Evolutionary conservation across 306 rosid genomes (phyloP).

Genomic region (Cucurbita argyrosperma): DNA sequence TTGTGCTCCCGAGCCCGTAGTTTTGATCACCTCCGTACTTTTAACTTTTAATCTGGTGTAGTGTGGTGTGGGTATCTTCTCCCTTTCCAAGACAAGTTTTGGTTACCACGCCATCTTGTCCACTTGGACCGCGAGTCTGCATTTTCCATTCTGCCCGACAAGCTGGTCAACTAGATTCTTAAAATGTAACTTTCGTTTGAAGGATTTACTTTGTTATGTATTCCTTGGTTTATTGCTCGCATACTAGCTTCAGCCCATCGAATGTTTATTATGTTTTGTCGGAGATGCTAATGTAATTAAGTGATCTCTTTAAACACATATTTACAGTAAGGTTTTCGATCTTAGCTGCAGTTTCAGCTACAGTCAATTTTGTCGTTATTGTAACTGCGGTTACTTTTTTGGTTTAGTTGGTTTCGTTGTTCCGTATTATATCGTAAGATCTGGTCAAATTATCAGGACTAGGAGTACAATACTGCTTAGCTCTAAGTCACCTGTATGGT

Average conservation of each 20-base stretch:
- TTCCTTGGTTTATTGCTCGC: not conserved
- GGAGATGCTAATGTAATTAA: not conserved
- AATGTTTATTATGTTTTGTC: not conserved
- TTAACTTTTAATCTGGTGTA: not conserved
- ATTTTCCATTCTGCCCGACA: slow-evolving; percentile 24
- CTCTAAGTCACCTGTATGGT: not conserved
- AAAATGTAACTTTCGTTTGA: slow-evolving; percentile 6
- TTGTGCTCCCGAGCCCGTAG: not conserved
- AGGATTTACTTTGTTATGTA: not conserved
- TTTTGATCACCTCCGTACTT: not conserved
- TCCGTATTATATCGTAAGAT: not conserved
- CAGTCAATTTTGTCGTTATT: not conserved
- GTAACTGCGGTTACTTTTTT: not conserved
- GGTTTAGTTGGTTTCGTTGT: not conserved
- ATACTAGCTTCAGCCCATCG: not conserved
- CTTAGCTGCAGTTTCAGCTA: not conserved
- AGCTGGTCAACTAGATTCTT: slow-evolving; percentile 49
- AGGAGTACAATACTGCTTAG: not conserved
- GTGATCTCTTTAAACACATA: not conserved
- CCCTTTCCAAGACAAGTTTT: not conserved
- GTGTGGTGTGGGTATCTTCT: not conserved
- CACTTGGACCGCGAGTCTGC: slow-evolving; percentile 9
- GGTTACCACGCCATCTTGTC: slow-evolving; percentile 23
- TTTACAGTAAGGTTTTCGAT: not conserved
- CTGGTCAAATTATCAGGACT: not conserved